Evolutionary conservation across 192 early-diverging fungal genomes (phyloP), one percentile per base, ranked within the genome.

Genomic region (Backusella parvicylindrica): DNA sequence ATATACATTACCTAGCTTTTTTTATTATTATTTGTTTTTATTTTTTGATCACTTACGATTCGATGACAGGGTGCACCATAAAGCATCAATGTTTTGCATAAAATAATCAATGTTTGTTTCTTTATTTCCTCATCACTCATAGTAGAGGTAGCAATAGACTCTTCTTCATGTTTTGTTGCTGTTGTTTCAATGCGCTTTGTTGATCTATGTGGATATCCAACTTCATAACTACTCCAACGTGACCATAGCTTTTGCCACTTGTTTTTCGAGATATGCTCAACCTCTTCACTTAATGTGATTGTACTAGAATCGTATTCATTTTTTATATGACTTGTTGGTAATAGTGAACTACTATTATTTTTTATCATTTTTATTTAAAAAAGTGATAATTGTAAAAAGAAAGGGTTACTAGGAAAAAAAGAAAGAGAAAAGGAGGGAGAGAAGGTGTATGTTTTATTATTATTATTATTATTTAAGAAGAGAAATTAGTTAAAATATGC

Each of bases 11-110:
- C 41, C 41, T 4, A 43, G 5, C 4, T 43, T 15, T 16, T 43
- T 47, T 47, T n/a, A n/a, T 3, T 8, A 35, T 35, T 21, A 21
- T 33, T 36, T n/a, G 11, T n/a, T 30, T 23, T n/a, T 16, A 3
- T 21, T 21, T 31, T 13, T 15, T 47, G 21, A n/a, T 2, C 30
- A 72, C 77, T 68, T 74, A 78, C 84, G 16, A 86, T 83, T 63
- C 84, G 72, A 56, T 86, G 84, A 53, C 79, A 81, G 9, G 84
- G 82, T 38, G 82, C 84, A 0, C 84, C 82, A 77, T 86, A 86
- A n/a, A 80, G 78, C 21, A 86, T 78, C 47, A 86, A 71, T 8
- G 70, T 73, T 37, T 85, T 83, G 77, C 75, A 81, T 1, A 86
- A 64, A 35, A 79, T 77, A 53, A 86, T 81, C 31, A 86, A 60